Evolutionary conservation across 148 eudicot genomes (phyloP).

Genomic region (Fagopyrum tataricum): DNA sequence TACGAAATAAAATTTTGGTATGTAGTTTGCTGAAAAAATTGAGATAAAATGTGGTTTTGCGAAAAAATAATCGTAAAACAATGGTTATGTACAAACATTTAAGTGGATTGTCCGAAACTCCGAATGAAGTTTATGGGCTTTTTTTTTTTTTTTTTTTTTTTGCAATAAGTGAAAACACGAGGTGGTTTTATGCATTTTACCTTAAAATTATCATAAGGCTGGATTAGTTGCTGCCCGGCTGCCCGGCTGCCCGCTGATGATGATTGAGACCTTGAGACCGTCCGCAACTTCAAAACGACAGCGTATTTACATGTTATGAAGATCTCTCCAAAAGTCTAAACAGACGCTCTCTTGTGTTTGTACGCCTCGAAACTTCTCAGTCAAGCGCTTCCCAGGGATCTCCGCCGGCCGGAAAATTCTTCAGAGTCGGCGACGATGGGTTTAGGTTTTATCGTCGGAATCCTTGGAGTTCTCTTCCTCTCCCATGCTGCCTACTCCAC

Average conservation of each 20-base stretch:
- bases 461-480: constrained; percentile 47
- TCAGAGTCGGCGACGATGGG: constrained; percentile 24
- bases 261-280: background rate
- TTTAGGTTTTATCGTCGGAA: constrained; percentile 38
- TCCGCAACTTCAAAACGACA: background rate
- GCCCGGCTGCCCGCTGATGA: background rate
- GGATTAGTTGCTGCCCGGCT: too few relatives aligned
- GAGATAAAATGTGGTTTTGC: too few relatives aligned
- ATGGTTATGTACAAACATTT: too few relatives aligned
- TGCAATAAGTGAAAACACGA: too few relatives aligned
- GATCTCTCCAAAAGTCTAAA: constrained; percentile 2
- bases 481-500: constrained; percentile 68
- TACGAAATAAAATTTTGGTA: too few relatives aligned
- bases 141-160: too few relatives aligned
- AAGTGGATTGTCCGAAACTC: too few relatives aligned
- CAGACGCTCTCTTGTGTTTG: background rate
- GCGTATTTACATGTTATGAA: background rate
- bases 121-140: too few relatives aligned
- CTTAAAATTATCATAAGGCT: too few relatives aligned
- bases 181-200: too few relatives aligned
- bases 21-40: too few relatives aligned
- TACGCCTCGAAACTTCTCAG: background rate
- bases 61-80: too few relatives aligned
- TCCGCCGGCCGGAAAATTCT: constrained; percentile 13
- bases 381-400: background rate